phyloP scores from a whole-genome alignment of 345 rosid species.

The Arabidopsis suecica region DNA sequence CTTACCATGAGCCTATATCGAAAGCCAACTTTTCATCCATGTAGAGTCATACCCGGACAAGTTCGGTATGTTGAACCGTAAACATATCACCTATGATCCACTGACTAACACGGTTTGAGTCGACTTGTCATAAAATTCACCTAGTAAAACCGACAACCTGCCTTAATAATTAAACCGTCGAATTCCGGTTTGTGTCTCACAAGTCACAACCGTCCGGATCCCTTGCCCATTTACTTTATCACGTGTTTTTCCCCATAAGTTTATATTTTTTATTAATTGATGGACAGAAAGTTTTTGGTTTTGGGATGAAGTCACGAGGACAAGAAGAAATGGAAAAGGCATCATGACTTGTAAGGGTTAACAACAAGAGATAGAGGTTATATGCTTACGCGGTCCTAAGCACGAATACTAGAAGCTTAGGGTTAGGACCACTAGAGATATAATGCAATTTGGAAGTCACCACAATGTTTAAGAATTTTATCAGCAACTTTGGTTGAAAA shows the following conservation, averaged over 20 bases:
- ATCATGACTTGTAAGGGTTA: neutral
- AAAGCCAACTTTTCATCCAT: neutral
- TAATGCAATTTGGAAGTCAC: neutral
- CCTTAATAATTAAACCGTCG: neutral
- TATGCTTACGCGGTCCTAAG: neutral
- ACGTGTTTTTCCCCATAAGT: neutral
- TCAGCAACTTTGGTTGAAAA: neutral
- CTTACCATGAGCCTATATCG: too few relatives aligned
- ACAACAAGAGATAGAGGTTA: neutral
- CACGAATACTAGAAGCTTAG: neutral
- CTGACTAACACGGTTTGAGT: neutral
- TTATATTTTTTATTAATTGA: neutral
- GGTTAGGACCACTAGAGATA: slow-evolving; percentile 6
- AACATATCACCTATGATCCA: neutral
- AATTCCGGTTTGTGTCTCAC: neutral
- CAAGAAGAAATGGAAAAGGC: neutral
- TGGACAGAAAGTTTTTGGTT: neutral
- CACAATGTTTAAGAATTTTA: neutral
- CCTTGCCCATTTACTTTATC: slow-evolving; percentile 4
- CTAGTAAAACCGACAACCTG: neutral
- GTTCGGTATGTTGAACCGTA: neutral
- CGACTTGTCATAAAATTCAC: neutral
- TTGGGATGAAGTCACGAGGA: neutral
- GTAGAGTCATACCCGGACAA: neutral
- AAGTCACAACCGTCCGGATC: neutral